phyloP scores from a whole-genome alignment of 2,329 filamentous ascomycete species.

The Microsporum canis region DNA sequence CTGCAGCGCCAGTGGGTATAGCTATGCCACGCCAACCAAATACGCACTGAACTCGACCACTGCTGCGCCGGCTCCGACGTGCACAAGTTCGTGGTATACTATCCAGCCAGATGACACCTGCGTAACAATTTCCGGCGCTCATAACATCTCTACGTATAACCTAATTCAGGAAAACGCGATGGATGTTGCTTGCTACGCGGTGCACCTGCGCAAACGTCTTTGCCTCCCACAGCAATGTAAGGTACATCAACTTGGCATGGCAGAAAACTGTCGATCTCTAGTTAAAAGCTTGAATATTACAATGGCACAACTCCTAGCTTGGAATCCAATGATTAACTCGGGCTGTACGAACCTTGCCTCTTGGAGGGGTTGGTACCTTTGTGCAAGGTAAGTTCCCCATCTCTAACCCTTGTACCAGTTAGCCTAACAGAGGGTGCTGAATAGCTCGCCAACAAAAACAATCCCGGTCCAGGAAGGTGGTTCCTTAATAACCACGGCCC shows the following conservation, averaged over 20 bases:
- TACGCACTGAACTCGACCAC: background rate
- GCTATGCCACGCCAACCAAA: background rate
- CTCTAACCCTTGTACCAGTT: background rate
- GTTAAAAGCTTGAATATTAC: background rate
- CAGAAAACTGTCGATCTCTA: background rate
- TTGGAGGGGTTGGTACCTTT: background rate
- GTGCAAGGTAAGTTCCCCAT: background rate
- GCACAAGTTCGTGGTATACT: background rate
- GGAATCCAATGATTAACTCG: background rate
- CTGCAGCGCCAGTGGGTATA: background rate
- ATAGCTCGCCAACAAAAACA: background rate
- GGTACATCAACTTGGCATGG: background rate
- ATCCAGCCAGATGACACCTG: background rate
- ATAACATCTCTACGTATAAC: background rate
- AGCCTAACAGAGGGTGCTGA: background rate
- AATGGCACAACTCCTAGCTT: background rate
- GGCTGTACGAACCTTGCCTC: background rate
- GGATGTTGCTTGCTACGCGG: conserved; percentile 14
- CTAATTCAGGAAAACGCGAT: background rate
- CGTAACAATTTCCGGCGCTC: background rate
- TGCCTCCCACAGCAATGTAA: background rate
- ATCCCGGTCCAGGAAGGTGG: background rate
- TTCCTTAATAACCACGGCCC: background rate
- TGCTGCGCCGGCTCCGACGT: background rate
- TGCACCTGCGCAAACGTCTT: background rate